Evolutionary conservation across 768 basidiomycete genomes (phyloP).

Genomic region (Roridomyces roridus): DNA sequence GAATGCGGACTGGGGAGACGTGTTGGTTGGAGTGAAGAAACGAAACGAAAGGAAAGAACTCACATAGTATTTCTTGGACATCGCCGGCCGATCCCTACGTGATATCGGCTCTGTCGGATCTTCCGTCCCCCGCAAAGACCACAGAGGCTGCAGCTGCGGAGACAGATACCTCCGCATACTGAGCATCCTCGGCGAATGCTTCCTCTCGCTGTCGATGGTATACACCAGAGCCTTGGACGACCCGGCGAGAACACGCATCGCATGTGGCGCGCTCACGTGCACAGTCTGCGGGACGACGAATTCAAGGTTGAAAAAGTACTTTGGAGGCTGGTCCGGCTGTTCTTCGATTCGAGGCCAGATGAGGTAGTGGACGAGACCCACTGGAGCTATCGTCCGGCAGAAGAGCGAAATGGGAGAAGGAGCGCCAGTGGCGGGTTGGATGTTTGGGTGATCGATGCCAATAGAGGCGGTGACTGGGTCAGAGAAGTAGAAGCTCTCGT

Average conservation of each 20-base stretch:
- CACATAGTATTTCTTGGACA: conserved; percentile 25
- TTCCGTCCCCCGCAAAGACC: conserved; percentile 16
- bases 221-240: conserved; percentile 50
- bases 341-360: conserved; percentile 35
- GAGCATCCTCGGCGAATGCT: conserved; percentile 33
- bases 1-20: conserved; percentile 29
- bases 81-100: conserved; percentile 19
- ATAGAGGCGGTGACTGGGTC: conserved; percentile 42
- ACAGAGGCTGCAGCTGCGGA: conserved; percentile 20
- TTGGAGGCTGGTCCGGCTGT: conserved; percentile 2
- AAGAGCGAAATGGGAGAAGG: conserved; percentile 49
- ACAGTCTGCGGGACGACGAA: conserved; percentile 32
- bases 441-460: conserved; percentile 34
- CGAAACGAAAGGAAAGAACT: not conserved
- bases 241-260: conserved; percentile 47
- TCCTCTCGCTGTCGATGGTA: conserved; percentile 38
- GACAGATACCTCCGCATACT: conserved; percentile 26
- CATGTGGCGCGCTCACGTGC: conserved; percentile 32
- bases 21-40: no score
- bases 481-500: conserved; percentile 43
- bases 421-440: conserved; percentile 31
- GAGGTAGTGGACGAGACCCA: conserved; percentile 40
- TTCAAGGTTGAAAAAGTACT: conserved; percentile 32
- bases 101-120: conserved; percentile 25
- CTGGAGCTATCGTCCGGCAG: conserved; percentile 34